Percentiles rank a stretch among this genome's conserved stretches.
These are phyloP conservation scores for Aspergillus aculeatus DNA, from an alignment of 2,329 filamentous ascomycete genomes.

Conservation along the genomic window DNA sequence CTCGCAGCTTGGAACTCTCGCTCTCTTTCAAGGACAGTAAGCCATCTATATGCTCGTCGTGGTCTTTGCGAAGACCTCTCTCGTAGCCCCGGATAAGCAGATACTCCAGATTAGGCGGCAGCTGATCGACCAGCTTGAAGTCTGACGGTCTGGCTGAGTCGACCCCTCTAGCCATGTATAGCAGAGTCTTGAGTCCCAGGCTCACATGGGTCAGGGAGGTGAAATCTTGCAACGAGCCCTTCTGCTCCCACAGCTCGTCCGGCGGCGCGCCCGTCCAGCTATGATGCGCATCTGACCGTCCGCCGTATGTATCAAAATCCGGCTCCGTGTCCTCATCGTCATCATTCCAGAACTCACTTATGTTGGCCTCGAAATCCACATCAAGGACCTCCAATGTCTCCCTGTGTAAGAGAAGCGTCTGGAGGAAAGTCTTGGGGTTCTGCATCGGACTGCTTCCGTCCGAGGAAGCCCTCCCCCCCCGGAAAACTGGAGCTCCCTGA, in stretches of 20 bases:
- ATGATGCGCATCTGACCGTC: not conserved
- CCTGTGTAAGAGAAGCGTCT: constrained; percentile 17
- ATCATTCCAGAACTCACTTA: not conserved
- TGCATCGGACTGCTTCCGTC: not conserved
- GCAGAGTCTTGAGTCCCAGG: constrained; percentile 15
- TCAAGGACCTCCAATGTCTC: constrained; percentile 21
- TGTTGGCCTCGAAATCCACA: constrained; percentile 13
- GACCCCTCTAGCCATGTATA: constrained; percentile 17
- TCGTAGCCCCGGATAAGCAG: constrained; percentile 20
- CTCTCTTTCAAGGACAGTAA: constrained; percentile 6
- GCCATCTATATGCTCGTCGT: constrained; percentile 14
- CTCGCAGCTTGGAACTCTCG: constrained; percentile 8
- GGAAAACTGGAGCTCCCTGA: too few relatives aligned
- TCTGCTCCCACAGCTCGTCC: constrained; percentile 5
- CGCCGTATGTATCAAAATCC: not conserved
- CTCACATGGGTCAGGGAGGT: constrained; percentile 18
- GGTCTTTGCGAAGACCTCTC: constrained; percentile 3
- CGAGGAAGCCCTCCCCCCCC: too few relatives aligned
- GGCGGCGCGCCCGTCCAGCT: not conserved
- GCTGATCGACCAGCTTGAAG: not conserved
- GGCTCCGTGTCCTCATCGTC: not conserved
- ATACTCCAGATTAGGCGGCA: constrained; percentile 19
- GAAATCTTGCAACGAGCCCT: constrained; percentile 20
- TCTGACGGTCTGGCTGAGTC: not conserved
- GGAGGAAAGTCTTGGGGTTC: constrained; percentile 19